Evolutionary conservation across 164 flowering plant species (phyloP).

Genomic region (Cinnamomum chago): DNA sequence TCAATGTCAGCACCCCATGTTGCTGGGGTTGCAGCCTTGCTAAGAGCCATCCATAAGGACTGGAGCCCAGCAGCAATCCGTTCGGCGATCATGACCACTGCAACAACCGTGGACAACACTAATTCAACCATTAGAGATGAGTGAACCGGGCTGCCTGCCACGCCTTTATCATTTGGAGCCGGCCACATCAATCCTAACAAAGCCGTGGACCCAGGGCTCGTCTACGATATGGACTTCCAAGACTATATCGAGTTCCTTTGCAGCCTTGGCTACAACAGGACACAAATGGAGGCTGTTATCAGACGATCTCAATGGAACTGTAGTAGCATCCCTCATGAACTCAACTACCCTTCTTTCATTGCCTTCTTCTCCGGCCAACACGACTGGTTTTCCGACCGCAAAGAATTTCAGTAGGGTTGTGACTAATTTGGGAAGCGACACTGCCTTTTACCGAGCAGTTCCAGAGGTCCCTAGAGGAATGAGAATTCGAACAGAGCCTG

Average conservation of each 20-base stretch:
- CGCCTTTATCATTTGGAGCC: constrained; percentile 21
- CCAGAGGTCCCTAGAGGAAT: constrained; percentile 24
- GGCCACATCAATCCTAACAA: constrained; percentile 20
- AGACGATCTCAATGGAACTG: not conserved
- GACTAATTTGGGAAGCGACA: constrained; percentile 23
- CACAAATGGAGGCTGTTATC: constrained; percentile 22
- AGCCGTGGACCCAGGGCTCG: constrained; percentile 34
- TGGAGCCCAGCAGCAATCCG: constrained; percentile 41
- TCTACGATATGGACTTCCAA: constrained; percentile 27
- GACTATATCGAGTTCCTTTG: constrained; percentile 43
- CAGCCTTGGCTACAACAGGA: constrained; percentile 31
- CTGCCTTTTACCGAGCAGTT: constrained; percentile 14
- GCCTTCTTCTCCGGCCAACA: constrained; percentile 17
- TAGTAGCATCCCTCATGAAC: not conserved
- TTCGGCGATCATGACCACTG: constrained; percentile 38
- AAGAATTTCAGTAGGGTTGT: constrained; percentile 22
- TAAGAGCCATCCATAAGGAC: constrained; percentile 26
- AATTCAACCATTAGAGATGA: constrained; percentile 8
- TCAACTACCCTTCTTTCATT: constrained; percentile 29
- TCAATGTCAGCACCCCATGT: constrained; percentile 35
- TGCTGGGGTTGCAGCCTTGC: constrained; percentile 33
- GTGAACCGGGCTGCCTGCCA: constrained; percentile 8
- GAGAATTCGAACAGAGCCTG: constrained; percentile 23
- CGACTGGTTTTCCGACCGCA: constrained; percentile 13
- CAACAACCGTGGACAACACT: constrained; percentile 16